Conservation (phyloP, 257 asterid genomes). For the Ligustrum vulgare region DNA sequence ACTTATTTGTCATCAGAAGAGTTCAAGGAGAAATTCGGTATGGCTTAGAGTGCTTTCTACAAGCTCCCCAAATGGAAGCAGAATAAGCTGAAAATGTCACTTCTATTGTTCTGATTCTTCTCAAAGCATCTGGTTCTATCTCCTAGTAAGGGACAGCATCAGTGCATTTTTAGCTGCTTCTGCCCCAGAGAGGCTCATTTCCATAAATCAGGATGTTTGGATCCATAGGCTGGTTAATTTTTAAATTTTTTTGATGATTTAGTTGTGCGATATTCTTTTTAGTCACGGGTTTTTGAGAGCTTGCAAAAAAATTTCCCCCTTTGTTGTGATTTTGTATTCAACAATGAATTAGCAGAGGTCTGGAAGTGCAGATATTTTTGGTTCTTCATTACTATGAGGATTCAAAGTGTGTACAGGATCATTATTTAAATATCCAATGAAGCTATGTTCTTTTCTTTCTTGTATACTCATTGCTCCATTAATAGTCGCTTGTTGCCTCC, state of each 20-base stretch:
- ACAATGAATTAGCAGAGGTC: conserved; percentile 32
- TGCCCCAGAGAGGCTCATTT: conserved; percentile 41
- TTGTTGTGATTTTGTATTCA: conserved; percentile 14
- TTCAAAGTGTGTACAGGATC: conserved; percentile 55
- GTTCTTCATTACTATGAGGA: conserved; percentile 31
- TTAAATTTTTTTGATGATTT: conserved; percentile 28
- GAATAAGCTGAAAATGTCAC: conserved; percentile 60
- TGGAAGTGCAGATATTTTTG: conserved; percentile 41
- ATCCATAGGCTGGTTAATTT: conserved; percentile 16
- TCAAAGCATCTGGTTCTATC: conserved; percentile 11
- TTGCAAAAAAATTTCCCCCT: conserved; percentile 22
- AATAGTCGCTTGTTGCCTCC: not conserved
- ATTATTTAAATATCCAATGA: conserved; percentile 48
- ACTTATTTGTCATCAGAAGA: conserved; percentile 62
- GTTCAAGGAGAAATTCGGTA: conserved; percentile 71
- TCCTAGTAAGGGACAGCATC: conserved; percentile 38
- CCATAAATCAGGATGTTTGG: conserved; percentile 29
- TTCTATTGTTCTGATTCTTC: conserved; percentile 54
- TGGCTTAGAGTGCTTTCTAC: conserved; percentile 57
- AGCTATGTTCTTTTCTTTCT: conserved; percentile 36
- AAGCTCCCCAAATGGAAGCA: conserved; percentile 87
- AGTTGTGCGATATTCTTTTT: conserved; percentile 44
- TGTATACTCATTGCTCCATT: not conserved
- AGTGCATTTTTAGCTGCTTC: conserved; percentile 62
- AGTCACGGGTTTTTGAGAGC: conserved; percentile 43